Percentiles rank a stretch among this genome's conserved stretches.
phyloP scores from a whole-genome alignment of 2,329 filamentous ascomycete genomes.

The Aspergillus ibericus region DNA sequence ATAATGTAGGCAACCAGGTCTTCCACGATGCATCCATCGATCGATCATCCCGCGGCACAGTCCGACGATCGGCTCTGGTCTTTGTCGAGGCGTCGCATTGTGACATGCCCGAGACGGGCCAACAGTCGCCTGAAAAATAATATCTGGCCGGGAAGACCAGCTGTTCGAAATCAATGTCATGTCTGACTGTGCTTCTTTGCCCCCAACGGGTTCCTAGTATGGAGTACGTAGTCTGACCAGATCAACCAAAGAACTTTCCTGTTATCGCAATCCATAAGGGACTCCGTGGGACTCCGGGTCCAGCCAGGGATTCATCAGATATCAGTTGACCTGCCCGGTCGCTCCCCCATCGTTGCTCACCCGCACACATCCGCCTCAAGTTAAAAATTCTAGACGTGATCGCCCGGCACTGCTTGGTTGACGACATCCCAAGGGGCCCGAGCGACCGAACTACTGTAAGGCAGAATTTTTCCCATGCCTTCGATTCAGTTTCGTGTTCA shows the following conservation, averaged over 20 bases:
- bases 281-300: not conserved
- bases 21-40: conserved; percentile 6
- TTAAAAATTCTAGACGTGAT: not conserved
- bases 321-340: not conserved
- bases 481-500: not conserved
- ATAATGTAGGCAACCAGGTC: not conserved
- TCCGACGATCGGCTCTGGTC: conserved; percentile 4
- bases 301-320: not conserved
- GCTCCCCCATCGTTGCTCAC: not conserved
- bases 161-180: not conserved
- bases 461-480: not conserved
- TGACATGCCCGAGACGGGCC: conserved; percentile 3
- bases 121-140: not conserved
- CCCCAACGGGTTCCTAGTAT: not conserved
- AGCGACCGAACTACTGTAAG: not conserved
- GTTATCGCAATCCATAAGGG: too few relatives aligned
- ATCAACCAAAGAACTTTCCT: not conserved
- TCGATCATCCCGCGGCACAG: conserved; percentile 8
- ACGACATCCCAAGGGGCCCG: not conserved
- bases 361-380: not conserved
- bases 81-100: conserved; percentile 1
- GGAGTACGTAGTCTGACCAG: not conserved
- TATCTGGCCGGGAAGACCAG: not conserved
- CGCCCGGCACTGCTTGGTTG: not conserved
- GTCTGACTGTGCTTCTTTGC: not conserved